phyloP scores from a whole-genome alignment of 306 rosid species.

The Cucurbita moschata region DNA sequence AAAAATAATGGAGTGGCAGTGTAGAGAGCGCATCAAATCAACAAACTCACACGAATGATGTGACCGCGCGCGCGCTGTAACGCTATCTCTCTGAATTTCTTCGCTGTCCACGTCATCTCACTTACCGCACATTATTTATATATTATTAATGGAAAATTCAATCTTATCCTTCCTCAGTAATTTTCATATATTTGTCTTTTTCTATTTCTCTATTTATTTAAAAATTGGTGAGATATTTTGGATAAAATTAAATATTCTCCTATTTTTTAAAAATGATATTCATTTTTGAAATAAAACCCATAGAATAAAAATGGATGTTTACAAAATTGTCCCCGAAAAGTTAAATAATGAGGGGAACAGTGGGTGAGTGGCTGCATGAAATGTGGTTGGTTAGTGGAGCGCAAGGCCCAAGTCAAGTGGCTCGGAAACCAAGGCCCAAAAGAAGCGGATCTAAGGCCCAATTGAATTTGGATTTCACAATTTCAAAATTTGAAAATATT shows the following conservation, averaged over 20 bases:
- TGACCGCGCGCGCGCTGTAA: background rate
- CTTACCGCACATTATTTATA: background rate
- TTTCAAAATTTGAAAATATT: background rate
- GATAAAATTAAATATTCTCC: too few relatives aligned
- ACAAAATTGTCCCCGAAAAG: background rate
- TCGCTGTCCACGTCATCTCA: background rate
- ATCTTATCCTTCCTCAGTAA: background rate
- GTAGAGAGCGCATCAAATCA: background rate
- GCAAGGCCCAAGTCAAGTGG: background rate
- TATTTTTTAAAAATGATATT: too few relatives aligned
- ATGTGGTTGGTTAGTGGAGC: background rate
- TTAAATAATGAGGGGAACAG: background rate
- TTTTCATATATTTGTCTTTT: too few relatives aligned
- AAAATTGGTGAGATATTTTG: too few relatives aligned
- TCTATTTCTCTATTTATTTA: too few relatives aligned
- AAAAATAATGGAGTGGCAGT: background rate
- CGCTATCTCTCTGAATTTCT: background rate
- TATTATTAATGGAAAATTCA: too few relatives aligned
- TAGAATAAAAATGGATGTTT: background rate
- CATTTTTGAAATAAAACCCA: too few relatives aligned
- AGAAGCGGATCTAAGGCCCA: background rate
- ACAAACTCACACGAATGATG: slow-evolving; percentile 2
- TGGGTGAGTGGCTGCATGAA: background rate
- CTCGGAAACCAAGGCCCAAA: background rate
- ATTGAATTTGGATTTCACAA: background rate